Evolutionary conservation across 805 yeast species (phyloP).

Genomic region (Candida golubevii): DNA sequence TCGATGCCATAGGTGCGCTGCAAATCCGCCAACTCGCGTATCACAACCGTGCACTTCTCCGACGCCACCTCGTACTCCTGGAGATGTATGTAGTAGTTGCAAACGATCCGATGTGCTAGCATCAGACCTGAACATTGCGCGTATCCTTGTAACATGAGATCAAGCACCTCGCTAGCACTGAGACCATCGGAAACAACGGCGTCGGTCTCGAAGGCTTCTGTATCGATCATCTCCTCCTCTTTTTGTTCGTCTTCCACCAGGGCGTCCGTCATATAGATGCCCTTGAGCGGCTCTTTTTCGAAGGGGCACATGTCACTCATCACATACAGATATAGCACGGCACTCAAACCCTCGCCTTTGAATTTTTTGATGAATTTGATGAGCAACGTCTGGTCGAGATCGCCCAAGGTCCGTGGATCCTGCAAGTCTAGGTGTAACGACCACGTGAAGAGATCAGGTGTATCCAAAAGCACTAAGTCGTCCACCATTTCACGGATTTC

Average conservation of each 20-base stretch:
- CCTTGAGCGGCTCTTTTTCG: conserved; percentile 30
- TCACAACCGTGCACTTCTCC: conserved; percentile 55
- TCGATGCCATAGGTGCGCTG: conserved; percentile 44
- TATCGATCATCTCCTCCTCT: conserved; percentile 12
- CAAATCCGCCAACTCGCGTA: conserved; percentile 48
- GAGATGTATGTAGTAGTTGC: conserved; percentile 53
- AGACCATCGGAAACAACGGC: conserved; percentile 11
- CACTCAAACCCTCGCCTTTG: conserved; percentile 58
- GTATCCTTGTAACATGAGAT: conserved; percentile 49
- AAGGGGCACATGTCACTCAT: conserved; percentile 69
- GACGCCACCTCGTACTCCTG: conserved; percentile 64
- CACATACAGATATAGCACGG: conserved; percentile 56
- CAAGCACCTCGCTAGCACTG: conserved; percentile 49
- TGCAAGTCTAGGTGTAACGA: conserved; percentile 66
- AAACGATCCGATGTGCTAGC: conserved; percentile 62
- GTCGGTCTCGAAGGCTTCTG: conserved; percentile 9
- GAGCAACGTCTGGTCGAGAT: conserved; percentile 44
- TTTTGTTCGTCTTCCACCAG: not conserved
- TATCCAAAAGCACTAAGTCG: conserved; percentile 68
- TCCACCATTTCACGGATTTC: conserved; percentile 55
- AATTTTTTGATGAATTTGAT: conserved; percentile 53
- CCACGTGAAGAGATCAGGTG: conserved; percentile 67
- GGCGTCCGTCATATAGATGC: conserved; percentile 9
- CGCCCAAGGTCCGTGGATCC: conserved; percentile 50
- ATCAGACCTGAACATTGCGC: conserved; percentile 39